Evolutionary conservation across 2,329 filamentous ascomycete genomes (phyloP).

Genomic region (Talaromyces sp.): DNA sequence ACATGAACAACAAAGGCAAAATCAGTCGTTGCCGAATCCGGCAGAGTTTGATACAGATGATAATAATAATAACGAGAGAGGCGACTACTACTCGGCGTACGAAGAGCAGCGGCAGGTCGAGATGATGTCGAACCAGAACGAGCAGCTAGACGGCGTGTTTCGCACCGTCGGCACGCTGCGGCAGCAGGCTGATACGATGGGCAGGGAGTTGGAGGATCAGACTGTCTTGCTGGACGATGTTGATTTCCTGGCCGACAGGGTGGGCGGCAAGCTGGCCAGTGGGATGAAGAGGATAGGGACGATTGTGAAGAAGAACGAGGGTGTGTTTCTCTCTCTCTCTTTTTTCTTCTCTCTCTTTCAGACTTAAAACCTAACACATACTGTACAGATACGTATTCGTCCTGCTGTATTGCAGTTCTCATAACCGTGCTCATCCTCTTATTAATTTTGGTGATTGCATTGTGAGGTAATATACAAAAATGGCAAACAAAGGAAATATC

Average conservation of each 20-base stretch:
- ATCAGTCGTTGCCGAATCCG: constrained; percentile 52
- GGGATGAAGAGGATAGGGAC: constrained; percentile 82
- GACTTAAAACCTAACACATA: background rate
- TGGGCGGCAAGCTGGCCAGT: constrained; percentile 77
- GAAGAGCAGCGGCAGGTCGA: constrained; percentile 87
- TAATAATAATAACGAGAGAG: constrained; percentile 41
- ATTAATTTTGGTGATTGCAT: constrained; percentile 69
- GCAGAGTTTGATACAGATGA: constrained; percentile 52
- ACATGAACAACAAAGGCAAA: constrained; percentile 21
- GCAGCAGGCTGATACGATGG: constrained; percentile 92
- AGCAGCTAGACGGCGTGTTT: constrained; percentile 88
- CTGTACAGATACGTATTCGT: constrained; percentile 61
- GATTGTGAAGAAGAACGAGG: constrained; percentile 87
- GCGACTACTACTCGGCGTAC: constrained; percentile 69
- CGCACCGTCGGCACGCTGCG: constrained; percentile 86
- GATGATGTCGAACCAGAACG: constrained; percentile 92
- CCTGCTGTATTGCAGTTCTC: constrained; percentile 84
- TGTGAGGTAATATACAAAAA: constrained; percentile 41
- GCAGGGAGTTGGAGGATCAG: constrained; percentile 92
- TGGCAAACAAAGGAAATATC: constrained; percentile 13
- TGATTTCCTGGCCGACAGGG: constrained; percentile 78
- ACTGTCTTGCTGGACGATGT: constrained; percentile 80
- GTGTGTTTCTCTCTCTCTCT: constrained; percentile 46
- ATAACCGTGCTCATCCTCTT: constrained; percentile 86
- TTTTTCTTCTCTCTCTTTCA: background rate